A percentile compares a stretch with the other conserved stretches of the same genome.
These are phyloP conservation scores for Pythium sp. DNA, from an alignment of 352 stramenopile genomes.

Conservation along the genomic window DNA sequence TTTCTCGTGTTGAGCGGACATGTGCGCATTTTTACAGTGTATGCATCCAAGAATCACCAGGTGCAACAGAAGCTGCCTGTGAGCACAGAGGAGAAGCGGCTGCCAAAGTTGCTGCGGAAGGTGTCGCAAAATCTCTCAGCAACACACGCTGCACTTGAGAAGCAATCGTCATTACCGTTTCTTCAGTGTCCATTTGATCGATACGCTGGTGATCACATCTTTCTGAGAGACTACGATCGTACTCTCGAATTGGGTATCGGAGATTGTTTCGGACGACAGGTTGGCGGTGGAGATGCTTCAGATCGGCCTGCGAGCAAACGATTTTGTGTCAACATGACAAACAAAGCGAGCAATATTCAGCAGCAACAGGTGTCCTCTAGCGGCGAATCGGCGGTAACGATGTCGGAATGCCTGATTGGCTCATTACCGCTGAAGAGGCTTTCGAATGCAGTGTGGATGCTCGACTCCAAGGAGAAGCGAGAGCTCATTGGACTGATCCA, in stretches of 20 bases:
- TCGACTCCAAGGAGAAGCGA: constrained; percentile 18
- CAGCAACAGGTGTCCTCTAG: not conserved
- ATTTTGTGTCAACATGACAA: not conserved
- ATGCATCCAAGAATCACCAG: constrained; percentile 8
- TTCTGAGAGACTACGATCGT: constrained; percentile 30
- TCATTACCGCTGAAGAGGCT: constrained; percentile 15
- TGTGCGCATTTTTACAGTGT: constrained; percentile 18
- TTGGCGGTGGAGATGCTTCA: constrained; percentile 1
- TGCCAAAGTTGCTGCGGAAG: constrained; percentile 12
- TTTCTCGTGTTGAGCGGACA: constrained; percentile 25
- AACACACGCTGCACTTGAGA: constrained; percentile 10
- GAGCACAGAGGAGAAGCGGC: constrained; percentile 9
- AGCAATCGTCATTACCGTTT: not conserved
- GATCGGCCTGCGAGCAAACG: not conserved
- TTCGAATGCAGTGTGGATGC: not conserved
- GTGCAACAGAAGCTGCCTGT: not conserved
- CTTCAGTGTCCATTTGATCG: constrained; percentile 21
- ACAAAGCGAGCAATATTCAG: not conserved
- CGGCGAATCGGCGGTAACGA: constrained; percentile 26
- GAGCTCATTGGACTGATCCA: constrained; percentile 25
- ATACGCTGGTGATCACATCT: constrained; percentile 29
- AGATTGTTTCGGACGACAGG: constrained; percentile 25
- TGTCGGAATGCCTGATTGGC: constrained; percentile 38
- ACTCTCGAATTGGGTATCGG: constrained; percentile 23
- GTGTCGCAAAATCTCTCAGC: not conserved